phyloP scores from a whole-genome alignment of 352 stramenopile species.

The Peronospora farinosa region DNA sequence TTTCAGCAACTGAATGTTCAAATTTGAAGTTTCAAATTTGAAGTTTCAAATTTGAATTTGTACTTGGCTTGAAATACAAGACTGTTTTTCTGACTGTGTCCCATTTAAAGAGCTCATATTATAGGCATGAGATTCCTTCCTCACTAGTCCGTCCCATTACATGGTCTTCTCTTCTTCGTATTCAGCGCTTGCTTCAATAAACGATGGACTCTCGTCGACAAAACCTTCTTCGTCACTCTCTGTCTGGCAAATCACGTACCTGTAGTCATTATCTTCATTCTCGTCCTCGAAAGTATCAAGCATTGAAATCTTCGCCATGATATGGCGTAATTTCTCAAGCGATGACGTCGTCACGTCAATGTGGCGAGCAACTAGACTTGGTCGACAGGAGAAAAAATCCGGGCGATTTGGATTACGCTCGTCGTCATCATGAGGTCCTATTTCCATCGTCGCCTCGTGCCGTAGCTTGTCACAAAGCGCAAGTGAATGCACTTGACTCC shows the following conservation, averaged over 20 bases:
- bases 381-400: constrained; percentile 23
- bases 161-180: no score
- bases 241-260: constrained; percentile 9
- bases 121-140: no score
- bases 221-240: constrained; percentile 19
- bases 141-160: no score
- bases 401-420: constrained; percentile 10
- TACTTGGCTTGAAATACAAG: no score
- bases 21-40: no score
- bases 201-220: neutral
- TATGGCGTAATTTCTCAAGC: constrained; percentile 15
- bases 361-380: constrained; percentile 21
- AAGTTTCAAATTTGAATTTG: no score
- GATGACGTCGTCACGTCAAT: constrained; percentile 26
- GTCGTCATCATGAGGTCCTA: constrained; percentile 17
- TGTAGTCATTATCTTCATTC: constrained; percentile 11
- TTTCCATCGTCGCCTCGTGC: constrained; percentile 13
- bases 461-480: constrained; percentile 25
- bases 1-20: no score
- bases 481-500: constrained; percentile 17
- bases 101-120: no score
- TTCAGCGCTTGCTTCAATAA: no score
- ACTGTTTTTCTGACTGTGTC: no score
- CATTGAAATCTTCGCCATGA: constrained; percentile 11
- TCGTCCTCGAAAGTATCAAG: constrained; percentile 5